Evolutionary conservation across 495 filamentous ascomycete genomes (phyloP).

Genomic region (Aspergillus conjunctus): DNA sequence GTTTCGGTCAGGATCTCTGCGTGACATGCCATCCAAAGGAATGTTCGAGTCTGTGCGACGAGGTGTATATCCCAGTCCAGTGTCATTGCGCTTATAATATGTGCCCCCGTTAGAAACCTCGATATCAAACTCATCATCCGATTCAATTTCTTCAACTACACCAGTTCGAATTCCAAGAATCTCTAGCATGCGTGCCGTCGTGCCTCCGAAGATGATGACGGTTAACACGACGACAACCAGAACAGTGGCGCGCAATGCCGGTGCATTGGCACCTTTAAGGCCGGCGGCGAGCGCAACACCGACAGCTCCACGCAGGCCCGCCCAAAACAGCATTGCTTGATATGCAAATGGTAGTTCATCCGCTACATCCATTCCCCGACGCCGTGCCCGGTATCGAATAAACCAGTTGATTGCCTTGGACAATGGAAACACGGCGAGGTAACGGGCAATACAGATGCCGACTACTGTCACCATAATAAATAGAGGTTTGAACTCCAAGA

Average conservation of each 20-base stretch:
- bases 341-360: conserved; percentile 93
- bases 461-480: conserved; percentile 90
- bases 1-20: conserved; percentile 32
- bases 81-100: conserved; percentile 74
- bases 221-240: conserved; percentile 96
- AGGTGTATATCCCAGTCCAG: conserved; percentile 75
- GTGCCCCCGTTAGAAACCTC: conserved; percentile 75
- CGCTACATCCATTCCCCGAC: conserved; percentile 73
- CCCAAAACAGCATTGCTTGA: conserved; percentile 98
- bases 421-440: conserved; percentile 91
- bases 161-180: conserved; percentile 93
- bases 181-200: conserved; percentile 97
- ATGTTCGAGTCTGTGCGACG: conserved; percentile 58
- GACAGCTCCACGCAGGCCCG: conserved; percentile 91
- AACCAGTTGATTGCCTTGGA: conserved; percentile 91
- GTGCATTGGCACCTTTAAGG: conserved; percentile 72
- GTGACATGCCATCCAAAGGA: conserved; percentile 53
- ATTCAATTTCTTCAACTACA: conserved; percentile 94
- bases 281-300: conserved; percentile 95
- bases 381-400: conserved; percentile 83
- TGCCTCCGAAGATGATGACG: conserved; percentile 97
- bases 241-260: conserved; percentile 83
- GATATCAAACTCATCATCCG: conserved; percentile 98
- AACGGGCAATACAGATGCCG: conserved; percentile 88
- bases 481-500: conserved; percentile 89